Base-by-base conservation (phyloP, 2,329 filamentous ascomycete species). In the Talaromyces sp. region DNA sequence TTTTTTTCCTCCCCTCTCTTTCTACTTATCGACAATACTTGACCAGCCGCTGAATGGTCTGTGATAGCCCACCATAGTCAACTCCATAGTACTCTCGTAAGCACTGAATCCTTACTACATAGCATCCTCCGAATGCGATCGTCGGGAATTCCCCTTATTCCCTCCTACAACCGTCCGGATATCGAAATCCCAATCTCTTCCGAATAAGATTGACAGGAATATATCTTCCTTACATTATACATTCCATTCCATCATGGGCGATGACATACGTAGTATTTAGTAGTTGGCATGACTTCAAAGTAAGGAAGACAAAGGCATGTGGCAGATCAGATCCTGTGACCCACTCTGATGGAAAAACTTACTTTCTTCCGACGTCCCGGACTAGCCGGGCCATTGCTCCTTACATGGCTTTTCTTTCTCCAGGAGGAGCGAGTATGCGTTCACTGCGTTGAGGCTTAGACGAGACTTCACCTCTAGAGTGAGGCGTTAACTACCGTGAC, bases 261-360 rank as follows among this genome's bases (percentile, higher is more conserved):
- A 37, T 37, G 35, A 13, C 35, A 37, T 37, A 37, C 35, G 7
- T 37, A 37, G 27, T 31, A 5, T 31, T 37, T 37, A 8, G 35
- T 11, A 13, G 35, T 11, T 13, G 35, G 35, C 35, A 37, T 37
- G 27, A 31, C 27, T 31, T 31, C 27, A 31, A 37, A 19, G 50
- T 15, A 56, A 37, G 50, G 50, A 35, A 27, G 8, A 50, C 50
- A 35, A 56, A 31, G 50, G 50, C 50, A 56, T 56, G 50, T 56
- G 50, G 50, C 50, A 56, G 50, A 54, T 54, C 50, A 54, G 50
- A 54, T 54, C 50, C 50, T 17, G 50, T 54, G 50, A 54, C 50
- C 50, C 50, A 54, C 50, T 54, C n/a, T 22, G 31, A 50, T 50
- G 6, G 22, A 22, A 47, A 50, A 31, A 50, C 47, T 31, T 50